These are phyloP conservation scores for Escovopsis sp. DNA, from an alignment of 2,329 filamentous ascomycete species.

Conservation along the genomic window DNA sequence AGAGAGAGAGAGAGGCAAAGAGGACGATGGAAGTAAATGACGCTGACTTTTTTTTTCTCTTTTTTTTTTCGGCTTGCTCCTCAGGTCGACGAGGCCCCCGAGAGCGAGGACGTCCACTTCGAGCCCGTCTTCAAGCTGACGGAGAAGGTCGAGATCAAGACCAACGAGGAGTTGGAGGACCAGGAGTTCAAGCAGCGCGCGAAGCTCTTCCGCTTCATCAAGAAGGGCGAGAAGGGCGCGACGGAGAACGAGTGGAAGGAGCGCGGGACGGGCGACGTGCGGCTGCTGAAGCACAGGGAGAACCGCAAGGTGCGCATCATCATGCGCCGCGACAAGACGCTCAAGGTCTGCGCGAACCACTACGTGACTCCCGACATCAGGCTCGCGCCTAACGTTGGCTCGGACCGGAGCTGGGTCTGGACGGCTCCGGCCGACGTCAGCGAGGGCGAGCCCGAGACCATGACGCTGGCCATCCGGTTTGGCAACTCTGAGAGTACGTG, in stretches of 20 bases:
- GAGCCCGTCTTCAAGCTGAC: slow-evolving; percentile 92
- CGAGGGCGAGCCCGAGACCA: slow-evolving; percentile 92
- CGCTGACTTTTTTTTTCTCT: no score
- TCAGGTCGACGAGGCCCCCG: slow-evolving; percentile 60
- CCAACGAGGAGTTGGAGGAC: slow-evolving; percentile 96
- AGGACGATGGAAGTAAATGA: no score
- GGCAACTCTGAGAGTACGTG: slow-evolving; percentile 84
- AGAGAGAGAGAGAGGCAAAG: no score
- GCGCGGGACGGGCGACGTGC: slow-evolving; percentile 90
- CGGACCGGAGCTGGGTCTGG: slow-evolving; percentile 98
- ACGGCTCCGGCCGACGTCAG: slow-evolving; percentile 95
- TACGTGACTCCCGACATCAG: slow-evolving; percentile 99
- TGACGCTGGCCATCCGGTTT: slow-evolving; percentile 92
- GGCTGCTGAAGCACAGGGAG: slow-evolving; percentile 96
- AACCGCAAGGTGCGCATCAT: slow-evolving; percentile 95
- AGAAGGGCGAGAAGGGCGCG: slow-evolving; percentile 16
- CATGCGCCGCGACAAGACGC: slow-evolving; percentile 98
- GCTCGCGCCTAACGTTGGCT: slow-evolving; percentile 93
- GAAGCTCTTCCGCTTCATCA: slow-evolving; percentile 97
- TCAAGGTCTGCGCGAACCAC: slow-evolving; percentile 99
- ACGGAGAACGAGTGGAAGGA: slow-evolving; percentile 89
- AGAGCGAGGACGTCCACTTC: slow-evolving; percentile 91
- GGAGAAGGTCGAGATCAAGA: slow-evolving; percentile 93
- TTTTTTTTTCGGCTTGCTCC: no score
- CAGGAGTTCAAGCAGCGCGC: slow-evolving; percentile 99